Conservation (phyloP, 306 rosid species). For the Quercus parvula region DNA sequence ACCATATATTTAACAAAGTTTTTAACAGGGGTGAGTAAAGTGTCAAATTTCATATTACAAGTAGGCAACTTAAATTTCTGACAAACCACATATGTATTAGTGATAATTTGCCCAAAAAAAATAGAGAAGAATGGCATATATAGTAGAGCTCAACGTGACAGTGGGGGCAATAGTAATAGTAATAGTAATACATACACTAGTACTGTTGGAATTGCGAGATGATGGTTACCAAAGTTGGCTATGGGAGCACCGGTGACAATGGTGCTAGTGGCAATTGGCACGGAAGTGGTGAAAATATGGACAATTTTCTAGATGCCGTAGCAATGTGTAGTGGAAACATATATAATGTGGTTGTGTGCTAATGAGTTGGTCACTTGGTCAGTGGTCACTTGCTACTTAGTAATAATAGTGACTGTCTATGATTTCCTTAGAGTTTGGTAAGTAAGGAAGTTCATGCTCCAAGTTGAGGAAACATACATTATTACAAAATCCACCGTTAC, state of each 20-base stretch:
- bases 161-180: background rate
- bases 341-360: background rate
- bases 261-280: background rate
- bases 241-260: background rate
- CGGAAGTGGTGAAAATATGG: background rate
- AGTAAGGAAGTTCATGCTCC: background rate
- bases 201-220: background rate
- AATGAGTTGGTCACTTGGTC: background rate
- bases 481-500: background rate
- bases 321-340: background rate
- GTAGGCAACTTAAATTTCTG: too few species aligned
- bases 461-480: background rate
- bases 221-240: background rate
- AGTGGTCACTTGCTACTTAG: background rate
- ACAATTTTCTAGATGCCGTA: background rate
- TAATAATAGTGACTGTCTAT: background rate
- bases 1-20: too few species aligned
- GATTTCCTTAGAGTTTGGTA: background rate
- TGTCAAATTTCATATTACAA: too few species aligned
- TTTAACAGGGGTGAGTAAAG: too few species aligned
- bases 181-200: background rate
- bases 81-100: too few species aligned
- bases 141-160: background rate
- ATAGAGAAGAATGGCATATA: background rate
- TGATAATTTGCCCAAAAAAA: background rate